Evolutionary conservation across 352 stramenopile genomes (phyloP).

Genomic region (Phytophthora boehmeriae): DNA sequence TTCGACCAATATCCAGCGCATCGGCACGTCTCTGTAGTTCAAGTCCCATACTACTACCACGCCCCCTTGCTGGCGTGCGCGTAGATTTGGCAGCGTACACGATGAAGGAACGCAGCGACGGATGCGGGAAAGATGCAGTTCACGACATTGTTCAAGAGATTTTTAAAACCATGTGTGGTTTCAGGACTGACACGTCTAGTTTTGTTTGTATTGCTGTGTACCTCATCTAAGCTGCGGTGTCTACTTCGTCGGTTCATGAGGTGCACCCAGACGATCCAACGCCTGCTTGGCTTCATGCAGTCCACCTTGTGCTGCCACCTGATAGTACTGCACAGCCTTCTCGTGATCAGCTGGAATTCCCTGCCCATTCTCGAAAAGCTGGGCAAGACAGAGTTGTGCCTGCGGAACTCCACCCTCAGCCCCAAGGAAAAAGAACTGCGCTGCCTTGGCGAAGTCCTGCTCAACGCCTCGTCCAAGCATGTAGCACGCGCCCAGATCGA

Average conservation of each 20-base stretch:
- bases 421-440: constrained; percentile 79
- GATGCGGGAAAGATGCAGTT: constrained; percentile 6
- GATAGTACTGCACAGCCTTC: constrained; percentile 84
- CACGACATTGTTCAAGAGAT: constrained; percentile 18
- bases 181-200: constrained; percentile 1
- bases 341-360: constrained; percentile 48
- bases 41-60: constrained; percentile 8
- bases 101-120: constrained; percentile 3
- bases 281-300: constrained; percentile 58
- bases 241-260: constrained; percentile 37
- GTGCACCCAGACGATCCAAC: constrained; percentile 56
- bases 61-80: neutral
- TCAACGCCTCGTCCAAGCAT: constrained; percentile 73
- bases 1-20: constrained; percentile 23
- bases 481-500: constrained; percentile 83
- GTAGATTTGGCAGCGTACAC: constrained; percentile 11
- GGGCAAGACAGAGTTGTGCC: constrained; percentile 77
- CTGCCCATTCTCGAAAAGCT: constrained; percentile 73
- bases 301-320: constrained; percentile 59
- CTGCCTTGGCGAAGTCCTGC: constrained; percentile 55
- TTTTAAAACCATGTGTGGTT: constrained; percentile 8
- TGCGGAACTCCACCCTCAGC: constrained; percentile 60
- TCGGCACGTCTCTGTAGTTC: constrained; percentile 5
- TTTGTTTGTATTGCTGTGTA: constrained; percentile 4
- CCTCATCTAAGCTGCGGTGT: constrained; percentile 6